Evolutionary conservation across 768 basidiomycete species (phyloP).

Genomic region (Calocybe gangraenosa): DNA sequence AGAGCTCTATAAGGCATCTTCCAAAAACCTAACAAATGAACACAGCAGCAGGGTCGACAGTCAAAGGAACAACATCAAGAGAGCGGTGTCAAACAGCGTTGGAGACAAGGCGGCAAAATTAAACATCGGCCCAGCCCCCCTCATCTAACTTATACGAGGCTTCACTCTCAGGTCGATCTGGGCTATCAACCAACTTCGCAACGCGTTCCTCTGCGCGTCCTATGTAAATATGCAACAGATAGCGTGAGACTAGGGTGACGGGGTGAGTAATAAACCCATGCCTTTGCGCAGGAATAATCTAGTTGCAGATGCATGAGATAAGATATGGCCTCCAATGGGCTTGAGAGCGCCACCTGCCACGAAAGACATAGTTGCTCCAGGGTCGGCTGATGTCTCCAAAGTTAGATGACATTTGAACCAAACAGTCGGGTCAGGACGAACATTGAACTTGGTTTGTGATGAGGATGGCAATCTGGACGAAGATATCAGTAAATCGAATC

Average conservation of each 20-base stretch:
- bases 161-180: constrained; percentile 85
- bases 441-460: constrained; percentile 94
- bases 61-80: too few species aligned
- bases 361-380: constrained; percentile 93
- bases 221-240: constrained; percentile 1
- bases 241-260: background rate
- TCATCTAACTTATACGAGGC: constrained; percentile 90
- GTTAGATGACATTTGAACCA: background rate
- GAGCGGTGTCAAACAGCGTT: background rate
- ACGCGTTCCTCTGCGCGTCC: constrained; percentile 90
- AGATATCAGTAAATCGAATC: constrained; percentile 11
- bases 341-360: constrained; percentile 92
- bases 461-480: constrained; percentile 68
- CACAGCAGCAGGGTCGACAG: background rate
- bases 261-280: constrained; percentile 19
- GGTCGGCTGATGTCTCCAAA: constrained; percentile 64
- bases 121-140: constrained; percentile 87
- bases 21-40: background rate
- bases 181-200: constrained; percentile 86
- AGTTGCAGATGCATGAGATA: constrained; percentile 87
- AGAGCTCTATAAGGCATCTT: too few species aligned
- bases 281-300: constrained; percentile 88
- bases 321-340: constrained; percentile 86
- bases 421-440: constrained; percentile 23
- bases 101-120: constrained; percentile 17